These are phyloP conservation scores for Candida adriatica DNA, from an alignment of 805 yeast genomes.

Conservation along the genomic window DNA sequence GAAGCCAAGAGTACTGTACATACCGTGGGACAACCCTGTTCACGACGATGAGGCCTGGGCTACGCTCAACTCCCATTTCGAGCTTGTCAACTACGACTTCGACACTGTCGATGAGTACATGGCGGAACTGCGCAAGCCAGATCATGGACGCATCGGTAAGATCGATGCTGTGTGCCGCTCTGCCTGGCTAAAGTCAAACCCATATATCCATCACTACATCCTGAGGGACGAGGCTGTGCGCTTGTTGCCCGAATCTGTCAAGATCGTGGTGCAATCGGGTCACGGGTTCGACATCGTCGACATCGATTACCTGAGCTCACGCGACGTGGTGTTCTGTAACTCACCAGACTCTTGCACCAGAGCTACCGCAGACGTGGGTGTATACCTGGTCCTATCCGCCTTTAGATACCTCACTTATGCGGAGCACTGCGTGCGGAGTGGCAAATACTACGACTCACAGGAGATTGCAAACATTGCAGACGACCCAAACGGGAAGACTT, in stretches of 20 bases:
- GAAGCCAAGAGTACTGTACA: slow-evolving; percentile 31
- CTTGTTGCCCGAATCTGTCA: slow-evolving; percentile 27
- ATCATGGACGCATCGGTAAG: slow-evolving; percentile 28
- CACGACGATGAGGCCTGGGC: slow-evolving; percentile 33
- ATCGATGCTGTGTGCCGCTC: slow-evolving; percentile 33
- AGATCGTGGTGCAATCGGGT: slow-evolving; percentile 32
- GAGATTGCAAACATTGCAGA: slow-evolving; percentile 28
- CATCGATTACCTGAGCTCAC: slow-evolving; percentile 28
- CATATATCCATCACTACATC: slow-evolving; percentile 32
- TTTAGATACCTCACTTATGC: slow-evolving; percentile 32
- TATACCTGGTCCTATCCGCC: slow-evolving; percentile 26
- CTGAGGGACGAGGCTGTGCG: slow-evolving; percentile 29
- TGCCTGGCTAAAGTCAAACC: slow-evolving; percentile 32
- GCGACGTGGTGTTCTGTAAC: slow-evolving; percentile 31
- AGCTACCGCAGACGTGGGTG: slow-evolving; percentile 35
- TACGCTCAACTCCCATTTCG: slow-evolving; percentile 30
- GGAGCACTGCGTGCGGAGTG: slow-evolving; percentile 31
- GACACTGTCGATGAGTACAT: slow-evolving; percentile 30
- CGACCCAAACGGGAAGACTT: slow-evolving; percentile 34
- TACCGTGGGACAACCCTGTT: slow-evolving; percentile 31
- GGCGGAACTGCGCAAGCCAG: slow-evolving; percentile 28
- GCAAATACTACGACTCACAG: slow-evolving; percentile 27
- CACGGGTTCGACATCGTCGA: slow-evolving; percentile 36
- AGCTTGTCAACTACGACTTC: slow-evolving; percentile 28
- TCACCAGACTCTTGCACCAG: slow-evolving; percentile 33